Evolutionary conservation across 495 filamentous ascomycete species (phyloP), one percentile per base, ranked within the genome.

Genomic region (Aspergillus diversus): DNA sequence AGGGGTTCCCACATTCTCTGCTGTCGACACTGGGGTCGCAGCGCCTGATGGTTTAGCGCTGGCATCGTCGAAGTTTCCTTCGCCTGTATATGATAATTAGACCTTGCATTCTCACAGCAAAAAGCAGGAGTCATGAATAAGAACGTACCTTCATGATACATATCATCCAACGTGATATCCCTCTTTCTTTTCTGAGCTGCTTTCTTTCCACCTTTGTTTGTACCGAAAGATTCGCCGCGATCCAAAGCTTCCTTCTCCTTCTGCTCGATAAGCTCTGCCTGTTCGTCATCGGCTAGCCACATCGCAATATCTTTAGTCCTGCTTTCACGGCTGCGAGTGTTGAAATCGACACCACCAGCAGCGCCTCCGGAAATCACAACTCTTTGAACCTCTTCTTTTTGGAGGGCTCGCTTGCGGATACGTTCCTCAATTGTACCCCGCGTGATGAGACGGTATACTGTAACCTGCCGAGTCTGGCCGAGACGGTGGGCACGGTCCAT

Each of bases 401-500:
- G 95, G 73, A 97, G 79, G 35, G 95, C 95, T 32, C 95, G 90
- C 85, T 97, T 97, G 64, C 96, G 91, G 68, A 99, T 99, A 37
- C 95, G 93, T 78, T 99, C 95, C 76, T 99, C 95, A 73, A 99
- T 99, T 2, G 95, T 99, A 61, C 92, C 92, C 42, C 93, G 89
- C 5, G 95, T 99, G 79, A 99, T 98, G 70, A 99, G 87, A 64
- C 95, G 92, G 76, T 97, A 99, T 13, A 99, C 96, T 0, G 93
- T 96, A 51, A 99, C 95, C 73, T 99, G 95, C 66, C 87, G 87
- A 4, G 95, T 98, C 76, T 99, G 95, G 46, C 95, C 95, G 21
- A 99, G 89, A 82, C 95, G 92, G 83, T 99, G 95, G 31, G 95
- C 95, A 70, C 95, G 92, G 75, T 99, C 95, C 96, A 98, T 98